Percentiles rank a stretch among this genome's conserved stretches.
These are phyloP conservation scores for Suillus fuscotomentosus DNA, from an alignment of 768 basidiomycete genomes.

Conservation along the genomic window DNA sequence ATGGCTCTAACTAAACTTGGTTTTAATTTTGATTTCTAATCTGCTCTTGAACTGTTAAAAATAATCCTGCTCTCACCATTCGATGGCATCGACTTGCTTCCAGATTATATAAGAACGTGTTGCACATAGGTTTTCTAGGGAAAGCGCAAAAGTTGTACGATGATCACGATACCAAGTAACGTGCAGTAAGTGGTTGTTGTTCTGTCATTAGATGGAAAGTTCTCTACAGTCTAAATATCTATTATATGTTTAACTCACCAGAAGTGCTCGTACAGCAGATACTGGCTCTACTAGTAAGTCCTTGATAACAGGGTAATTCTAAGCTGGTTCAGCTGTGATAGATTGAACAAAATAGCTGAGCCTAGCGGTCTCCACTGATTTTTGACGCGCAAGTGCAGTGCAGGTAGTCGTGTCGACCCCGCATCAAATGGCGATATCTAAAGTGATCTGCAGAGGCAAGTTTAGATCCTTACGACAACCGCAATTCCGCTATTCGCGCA, in stretches of 20 bases:
- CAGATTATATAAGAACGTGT: neutral
- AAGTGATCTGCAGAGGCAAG: neutral
- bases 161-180: neutral
- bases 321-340: neutral
- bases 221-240: neutral
- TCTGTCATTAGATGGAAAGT: neutral
- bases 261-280: neutral
- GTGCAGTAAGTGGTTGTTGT: neutral
- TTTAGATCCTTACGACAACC: neutral
- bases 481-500: slow-evolving; percentile 11
- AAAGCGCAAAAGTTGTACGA: neutral
- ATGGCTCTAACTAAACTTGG: neutral
- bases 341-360: neutral
- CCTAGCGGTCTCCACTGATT: neutral
- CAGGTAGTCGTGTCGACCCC: neutral
- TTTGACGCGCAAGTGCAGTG: neutral
- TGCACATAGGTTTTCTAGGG: neutral
- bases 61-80: neutral
- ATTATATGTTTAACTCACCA: neutral
- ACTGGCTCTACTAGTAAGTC: neutral
- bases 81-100: neutral
- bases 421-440: neutral
- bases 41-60: neutral
- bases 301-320: neutral
- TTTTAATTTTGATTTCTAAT: neutral